phyloP scores from a whole-genome alignment of 495 filamentous ascomycete genomes.

The Talaromyces liani region DNA sequence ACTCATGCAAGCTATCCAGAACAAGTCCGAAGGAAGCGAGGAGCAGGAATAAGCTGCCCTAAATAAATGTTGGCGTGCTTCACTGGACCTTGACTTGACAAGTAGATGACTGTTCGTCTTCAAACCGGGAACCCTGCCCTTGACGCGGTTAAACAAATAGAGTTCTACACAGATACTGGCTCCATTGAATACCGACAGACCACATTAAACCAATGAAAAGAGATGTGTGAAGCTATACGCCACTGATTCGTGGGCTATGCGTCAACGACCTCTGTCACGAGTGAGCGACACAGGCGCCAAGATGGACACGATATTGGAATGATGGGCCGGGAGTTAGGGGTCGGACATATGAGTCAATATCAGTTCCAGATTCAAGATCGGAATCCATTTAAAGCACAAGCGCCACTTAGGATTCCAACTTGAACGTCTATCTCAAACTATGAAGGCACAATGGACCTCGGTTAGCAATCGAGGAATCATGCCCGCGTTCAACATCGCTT shows the following conservation, averaged over 20 bases:
- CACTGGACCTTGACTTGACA: not conserved
- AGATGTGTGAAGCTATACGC: not conserved
- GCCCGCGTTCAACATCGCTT: no score
- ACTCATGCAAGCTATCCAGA: slow-evolving; percentile 68
- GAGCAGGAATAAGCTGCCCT: not conserved
- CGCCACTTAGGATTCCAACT: no score
- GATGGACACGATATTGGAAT: not conserved
- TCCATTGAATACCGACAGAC: not conserved
- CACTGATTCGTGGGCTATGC: not conserved
- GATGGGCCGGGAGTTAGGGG: no score
- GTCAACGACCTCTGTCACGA: not conserved
- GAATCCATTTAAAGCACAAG: no score
- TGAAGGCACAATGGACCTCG: no score
- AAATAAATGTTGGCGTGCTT: not conserved
- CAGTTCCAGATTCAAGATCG: not conserved
- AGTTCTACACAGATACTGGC: not conserved
- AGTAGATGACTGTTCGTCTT: not conserved
- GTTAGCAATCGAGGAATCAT: no score
- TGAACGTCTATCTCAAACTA: no score
- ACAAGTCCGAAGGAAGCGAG: slow-evolving; percentile 15
- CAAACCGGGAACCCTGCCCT: not conserved
- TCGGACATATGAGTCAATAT: not conserved
- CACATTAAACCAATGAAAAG: not conserved
- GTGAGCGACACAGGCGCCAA: not conserved
- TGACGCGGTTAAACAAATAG: not conserved